phyloP scores from a whole-genome alignment of 1,284 basidiomycete species.

The Ustilago xerochloae region DNA sequence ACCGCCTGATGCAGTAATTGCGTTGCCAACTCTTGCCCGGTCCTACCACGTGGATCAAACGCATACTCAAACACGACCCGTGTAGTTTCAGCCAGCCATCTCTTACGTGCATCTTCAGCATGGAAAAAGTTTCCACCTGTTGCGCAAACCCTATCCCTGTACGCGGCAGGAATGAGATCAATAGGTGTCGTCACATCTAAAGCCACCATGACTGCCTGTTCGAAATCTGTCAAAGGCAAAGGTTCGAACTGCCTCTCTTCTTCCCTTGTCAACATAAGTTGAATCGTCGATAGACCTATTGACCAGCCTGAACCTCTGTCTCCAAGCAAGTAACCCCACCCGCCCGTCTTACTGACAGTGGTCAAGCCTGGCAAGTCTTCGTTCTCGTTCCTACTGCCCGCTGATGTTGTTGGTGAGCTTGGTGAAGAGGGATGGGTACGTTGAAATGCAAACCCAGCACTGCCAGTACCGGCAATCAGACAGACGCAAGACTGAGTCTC shows the following conservation, averaged over 20 bases:
- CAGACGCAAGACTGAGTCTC: conserved; percentile 37
- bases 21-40: conserved; percentile 27
- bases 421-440: conserved; percentile 22
- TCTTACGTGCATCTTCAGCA: conserved; percentile 57
- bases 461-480: conserved; percentile 47
- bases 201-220: conserved; percentile 17
- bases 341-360: conserved; percentile 44
- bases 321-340: conserved; percentile 47
- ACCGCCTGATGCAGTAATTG: conserved; percentile 43
- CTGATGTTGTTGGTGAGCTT: not conserved
- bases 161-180: conserved; percentile 48
- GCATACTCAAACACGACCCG: conserved; percentile 54
- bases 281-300: conserved; percentile 45
- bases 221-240: conserved; percentile 37
- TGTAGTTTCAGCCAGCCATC: conserved; percentile 59
- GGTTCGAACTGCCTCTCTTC: conserved; percentile 31
- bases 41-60: conserved; percentile 5
- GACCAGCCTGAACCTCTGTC: conserved; percentile 44
- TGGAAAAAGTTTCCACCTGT: conserved; percentile 44
- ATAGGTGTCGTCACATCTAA: conserved; percentile 34
- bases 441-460: conserved; percentile 47
- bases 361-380: conserved; percentile 40
- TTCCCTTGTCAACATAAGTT: conserved; percentile 38
- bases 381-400: conserved; percentile 14
- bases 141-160: conserved; percentile 36